Conservation (phyloP, 306 rosid genomes). For the Quercus robur region DNA sequence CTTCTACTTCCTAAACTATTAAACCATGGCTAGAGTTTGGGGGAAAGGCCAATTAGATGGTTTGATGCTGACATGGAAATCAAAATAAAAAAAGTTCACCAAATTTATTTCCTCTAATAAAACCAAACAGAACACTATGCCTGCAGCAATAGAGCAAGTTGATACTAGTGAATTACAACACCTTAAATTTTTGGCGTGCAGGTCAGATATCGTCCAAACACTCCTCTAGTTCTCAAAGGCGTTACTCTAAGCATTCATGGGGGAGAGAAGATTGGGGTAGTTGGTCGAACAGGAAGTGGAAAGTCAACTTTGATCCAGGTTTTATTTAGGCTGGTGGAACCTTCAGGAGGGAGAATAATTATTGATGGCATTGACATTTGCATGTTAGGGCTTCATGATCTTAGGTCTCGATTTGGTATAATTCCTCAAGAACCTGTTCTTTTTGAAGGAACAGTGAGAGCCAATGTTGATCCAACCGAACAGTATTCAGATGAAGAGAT, state of each 20-base stretch:
- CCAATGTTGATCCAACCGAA: constrained; percentile 78
- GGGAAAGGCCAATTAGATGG: not conserved
- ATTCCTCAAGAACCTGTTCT: constrained; percentile 99
- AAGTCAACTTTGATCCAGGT: constrained; percentile 94
- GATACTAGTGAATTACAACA: not conserved
- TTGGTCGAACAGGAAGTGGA: constrained; percentile 95
- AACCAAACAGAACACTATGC: not conserved
- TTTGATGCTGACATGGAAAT: not conserved
- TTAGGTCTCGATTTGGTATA: constrained; percentile 88
- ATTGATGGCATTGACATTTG: constrained; percentile 78
- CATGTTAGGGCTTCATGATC: constrained; percentile 82
- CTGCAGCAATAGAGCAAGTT: not conserved
- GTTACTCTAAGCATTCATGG: constrained; percentile 71
- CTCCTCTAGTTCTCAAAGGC: constrained; percentile 93
- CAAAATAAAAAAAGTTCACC: not conserved
- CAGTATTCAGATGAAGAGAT: constrained; percentile 79
- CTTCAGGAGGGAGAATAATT: constrained; percentile 79
- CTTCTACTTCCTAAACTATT: no score
- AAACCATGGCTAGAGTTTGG: not conserved
- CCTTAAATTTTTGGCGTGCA: constrained; percentile 30
- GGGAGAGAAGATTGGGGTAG: constrained; percentile 91
- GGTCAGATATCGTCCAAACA: constrained; percentile 88
- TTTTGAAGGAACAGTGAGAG: constrained; percentile 91
- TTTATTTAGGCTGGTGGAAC: constrained; percentile 92
- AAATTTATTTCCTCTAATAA: not conserved